Conservation (phyloP, 129 eudicot species). For the Escallonia herrerae region DNA sequence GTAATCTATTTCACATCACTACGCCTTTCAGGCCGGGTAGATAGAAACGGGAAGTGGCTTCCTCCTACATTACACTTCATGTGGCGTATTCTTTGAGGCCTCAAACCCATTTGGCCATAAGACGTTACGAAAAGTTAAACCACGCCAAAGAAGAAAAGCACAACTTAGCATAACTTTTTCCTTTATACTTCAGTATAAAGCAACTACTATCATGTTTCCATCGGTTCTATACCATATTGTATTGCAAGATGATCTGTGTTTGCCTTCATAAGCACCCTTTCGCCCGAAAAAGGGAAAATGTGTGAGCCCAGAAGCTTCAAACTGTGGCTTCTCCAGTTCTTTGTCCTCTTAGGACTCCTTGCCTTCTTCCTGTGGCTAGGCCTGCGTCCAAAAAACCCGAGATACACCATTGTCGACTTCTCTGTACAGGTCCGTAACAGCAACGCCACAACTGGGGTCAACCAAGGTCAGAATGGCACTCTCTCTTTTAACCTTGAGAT, state of each 20-base stretch:
- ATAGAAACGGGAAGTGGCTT: too few species aligned
- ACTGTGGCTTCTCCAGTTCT: not conserved
- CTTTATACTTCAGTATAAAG: not conserved
- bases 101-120: not conserved
- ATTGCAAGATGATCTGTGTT: not conserved
- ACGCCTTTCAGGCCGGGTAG: too few species aligned
- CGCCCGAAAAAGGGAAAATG: not conserved
- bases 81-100: not conserved
- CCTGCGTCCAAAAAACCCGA: slow-evolving; percentile 11
- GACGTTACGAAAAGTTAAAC: slow-evolving; percentile 2
- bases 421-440: not conserved
- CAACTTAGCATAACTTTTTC: not conserved
- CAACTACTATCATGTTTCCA: not conserved
- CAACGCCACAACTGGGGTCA: not conserved
- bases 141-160: slow-evolving; percentile 3
- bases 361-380: slow-evolving; percentile 16
- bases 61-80: not conserved
- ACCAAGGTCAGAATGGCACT: not conserved
- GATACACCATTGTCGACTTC: slow-evolving; percentile 5
- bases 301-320: not conserved
- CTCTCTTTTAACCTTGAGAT: not conserved
- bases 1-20: too few species aligned
- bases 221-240: not conserved
- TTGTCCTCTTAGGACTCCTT: slow-evolving; percentile 10
- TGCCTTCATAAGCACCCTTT: not conserved